Evolutionary conservation across 2,329 filamentous ascomycete species (phyloP).

Genomic region (Verticillium nubilum): DNA sequence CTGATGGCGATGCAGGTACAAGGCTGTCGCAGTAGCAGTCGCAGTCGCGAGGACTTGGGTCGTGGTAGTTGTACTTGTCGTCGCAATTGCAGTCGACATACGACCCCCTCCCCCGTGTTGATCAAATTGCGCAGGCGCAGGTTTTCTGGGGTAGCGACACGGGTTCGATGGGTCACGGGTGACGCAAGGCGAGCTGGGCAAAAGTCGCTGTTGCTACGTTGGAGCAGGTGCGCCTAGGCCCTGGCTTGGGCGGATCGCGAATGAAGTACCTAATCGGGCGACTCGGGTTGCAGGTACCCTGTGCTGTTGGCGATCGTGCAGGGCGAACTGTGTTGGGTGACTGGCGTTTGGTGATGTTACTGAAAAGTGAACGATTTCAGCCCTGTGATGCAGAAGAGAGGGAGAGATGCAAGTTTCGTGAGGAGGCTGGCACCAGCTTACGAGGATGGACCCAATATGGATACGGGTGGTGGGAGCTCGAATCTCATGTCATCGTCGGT

Average conservation of each 20-base stretch:
- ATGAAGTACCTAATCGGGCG: background rate
- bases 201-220: background rate
- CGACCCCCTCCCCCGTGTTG: background rate
- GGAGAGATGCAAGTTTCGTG: background rate
- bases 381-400: background rate
- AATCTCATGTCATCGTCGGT: slow-evolving; percentile 2
- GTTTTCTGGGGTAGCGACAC: background rate
- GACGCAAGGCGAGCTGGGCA: background rate
- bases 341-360: background rate
- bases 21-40: background rate
- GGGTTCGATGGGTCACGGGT: background rate
- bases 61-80: background rate
- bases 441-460: background rate
- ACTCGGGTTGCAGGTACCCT: background rate
- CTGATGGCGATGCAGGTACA: background rate
- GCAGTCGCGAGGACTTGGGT: background rate
- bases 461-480: background rate
- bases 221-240: background rate
- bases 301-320: background rate
- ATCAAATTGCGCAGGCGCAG: background rate
- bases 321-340: background rate
- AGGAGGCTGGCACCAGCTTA: background rate
- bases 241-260: background rate
- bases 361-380: background rate
- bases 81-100: background rate